phyloP scores from a whole-genome alignment of 306 rosid species.

The Lathyrus aphaca region DNA sequence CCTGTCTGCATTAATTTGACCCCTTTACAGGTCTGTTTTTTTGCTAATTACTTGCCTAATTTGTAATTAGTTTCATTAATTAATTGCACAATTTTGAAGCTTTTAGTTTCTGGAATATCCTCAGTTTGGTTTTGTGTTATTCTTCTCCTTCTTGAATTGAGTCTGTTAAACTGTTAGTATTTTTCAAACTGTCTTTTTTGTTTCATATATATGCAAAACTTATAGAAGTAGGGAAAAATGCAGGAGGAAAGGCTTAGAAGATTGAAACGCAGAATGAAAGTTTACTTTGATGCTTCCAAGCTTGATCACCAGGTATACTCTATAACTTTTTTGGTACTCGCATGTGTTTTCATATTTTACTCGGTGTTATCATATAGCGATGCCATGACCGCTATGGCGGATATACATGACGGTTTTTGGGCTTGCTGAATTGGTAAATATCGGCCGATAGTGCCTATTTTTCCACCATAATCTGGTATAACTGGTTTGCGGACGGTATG shows the following conservation, averaged over 20 bases:
- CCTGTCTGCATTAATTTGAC: conserved; percentile 67
- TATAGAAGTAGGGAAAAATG: conserved; percentile 19
- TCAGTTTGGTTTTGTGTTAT: not conserved
- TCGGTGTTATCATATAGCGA: too few relatives aligned
- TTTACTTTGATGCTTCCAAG: conserved; percentile 72
- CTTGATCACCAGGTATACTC: conserved; percentile 73
- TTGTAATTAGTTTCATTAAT: not conserved
- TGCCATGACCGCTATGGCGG: too few relatives aligned
- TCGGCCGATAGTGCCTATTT: too few relatives aligned
- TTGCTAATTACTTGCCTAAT: not conserved
- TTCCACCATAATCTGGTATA: too few relatives aligned
- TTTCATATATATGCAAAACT: not conserved
- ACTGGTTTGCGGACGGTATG: too few relatives aligned
- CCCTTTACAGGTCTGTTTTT: conserved; percentile 62
- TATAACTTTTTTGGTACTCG: not conserved
- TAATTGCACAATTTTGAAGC: not conserved
- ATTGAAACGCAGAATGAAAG: conserved; percentile 68
- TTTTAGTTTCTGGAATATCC: conserved; percentile 2
- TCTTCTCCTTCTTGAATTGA: not conserved
- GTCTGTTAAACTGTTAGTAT: conserved; percentile 10
- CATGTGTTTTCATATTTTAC: conserved; percentile 7
- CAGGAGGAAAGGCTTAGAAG: conserved; percentile 76
- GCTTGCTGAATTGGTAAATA: too few relatives aligned
- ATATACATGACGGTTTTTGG: too few relatives aligned
- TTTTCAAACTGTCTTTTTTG: not conserved